Conservation (phyloP, 805 yeast species). For the Dipodascus geniculatus region DNA sequence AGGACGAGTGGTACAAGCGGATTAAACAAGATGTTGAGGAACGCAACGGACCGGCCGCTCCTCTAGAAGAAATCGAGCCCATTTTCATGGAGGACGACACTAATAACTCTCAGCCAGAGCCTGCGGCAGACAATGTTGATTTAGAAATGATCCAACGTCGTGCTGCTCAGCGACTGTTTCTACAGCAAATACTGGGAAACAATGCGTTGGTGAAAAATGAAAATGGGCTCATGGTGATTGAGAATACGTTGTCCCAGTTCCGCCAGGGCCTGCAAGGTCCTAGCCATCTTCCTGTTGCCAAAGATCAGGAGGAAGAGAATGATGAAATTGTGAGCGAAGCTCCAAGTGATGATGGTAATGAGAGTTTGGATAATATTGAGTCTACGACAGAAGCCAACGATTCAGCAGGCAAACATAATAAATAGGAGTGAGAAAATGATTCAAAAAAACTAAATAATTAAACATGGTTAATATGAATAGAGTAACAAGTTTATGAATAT, state of each 20-base stretch:
- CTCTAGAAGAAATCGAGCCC: conserved; percentile 7
- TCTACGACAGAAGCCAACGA: too few species aligned
- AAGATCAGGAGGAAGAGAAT: neutral
- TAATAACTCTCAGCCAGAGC: neutral
- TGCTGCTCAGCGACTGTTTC: neutral
- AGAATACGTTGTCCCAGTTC: neutral
- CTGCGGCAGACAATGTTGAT: neutral
- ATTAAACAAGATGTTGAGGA: conserved; percentile 33
- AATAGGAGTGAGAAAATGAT: too few species aligned
- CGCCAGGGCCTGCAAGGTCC: neutral
- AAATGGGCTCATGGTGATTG: conserved; percentile 9
- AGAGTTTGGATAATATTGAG: too few species aligned
- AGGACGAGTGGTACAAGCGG: conserved; percentile 61
- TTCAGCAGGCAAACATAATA: too few species aligned
- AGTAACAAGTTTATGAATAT: too few species aligned
- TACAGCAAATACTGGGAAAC: conserved; percentile 8
- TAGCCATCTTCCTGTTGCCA: neutral
- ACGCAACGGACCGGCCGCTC: conserved; percentile 34
- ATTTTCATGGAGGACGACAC: neutral
- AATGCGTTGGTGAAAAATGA: conserved; percentile 8
- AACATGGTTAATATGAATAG: too few species aligned
- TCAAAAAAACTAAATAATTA: too few species aligned
- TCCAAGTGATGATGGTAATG: neutral
- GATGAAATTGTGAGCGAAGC: neutral
- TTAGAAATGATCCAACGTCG: neutral